A percentile compares a stretch with the other conserved stretches of the same genome.
Evolutionary conservation across 1,139 yeast species (phyloP).

Genomic region (Yamadazyma songkhlaensis): DNA sequence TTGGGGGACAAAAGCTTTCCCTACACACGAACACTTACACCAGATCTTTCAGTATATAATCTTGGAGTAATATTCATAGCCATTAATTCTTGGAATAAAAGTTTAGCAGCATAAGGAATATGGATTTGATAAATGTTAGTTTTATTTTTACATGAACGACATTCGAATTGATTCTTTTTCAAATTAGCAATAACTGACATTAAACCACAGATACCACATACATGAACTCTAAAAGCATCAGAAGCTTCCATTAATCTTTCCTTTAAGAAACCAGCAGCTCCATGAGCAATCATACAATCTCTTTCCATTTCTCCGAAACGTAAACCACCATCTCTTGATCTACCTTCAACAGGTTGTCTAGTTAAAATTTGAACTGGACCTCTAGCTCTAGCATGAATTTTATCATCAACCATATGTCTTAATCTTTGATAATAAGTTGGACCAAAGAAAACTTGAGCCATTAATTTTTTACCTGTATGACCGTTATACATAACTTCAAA

Average conservation of each 20-base stretch:
- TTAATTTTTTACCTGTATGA: constrained; percentile 94
- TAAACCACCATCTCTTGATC: constrained; percentile 98
- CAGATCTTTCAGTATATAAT: constrained; percentile 66
- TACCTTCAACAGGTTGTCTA: constrained; percentile 99
- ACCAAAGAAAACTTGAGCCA: constrained; percentile 98
- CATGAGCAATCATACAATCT: constrained; percentile 99
- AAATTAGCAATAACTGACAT: constrained; percentile 97
- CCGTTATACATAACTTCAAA: constrained; percentile 98
- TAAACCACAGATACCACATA: constrained; percentile 97
- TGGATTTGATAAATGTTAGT: constrained; percentile 97
- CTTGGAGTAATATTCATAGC: constrained; percentile 96
- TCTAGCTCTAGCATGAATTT: constrained; percentile 98
- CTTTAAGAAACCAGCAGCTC: constrained; percentile 96
- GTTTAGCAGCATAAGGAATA: constrained; percentile 95
- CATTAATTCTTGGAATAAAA: constrained; percentile 96
- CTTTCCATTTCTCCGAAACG: constrained; percentile 99
- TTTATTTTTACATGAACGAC: constrained; percentile 97
- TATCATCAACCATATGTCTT: constrained; percentile 99
- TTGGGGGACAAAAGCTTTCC: too few species aligned
- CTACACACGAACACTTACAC: constrained; percentile 39
- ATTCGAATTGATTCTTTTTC: constrained; percentile 95
- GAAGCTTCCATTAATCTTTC: constrained; percentile 99
- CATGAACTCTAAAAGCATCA: constrained; percentile 96
- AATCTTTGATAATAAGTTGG: constrained; percentile 98
- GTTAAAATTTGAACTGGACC: constrained; percentile 98